phyloP scores from a whole-genome alignment of 306 rosid species.

The Cicer yamashitae region DNA sequence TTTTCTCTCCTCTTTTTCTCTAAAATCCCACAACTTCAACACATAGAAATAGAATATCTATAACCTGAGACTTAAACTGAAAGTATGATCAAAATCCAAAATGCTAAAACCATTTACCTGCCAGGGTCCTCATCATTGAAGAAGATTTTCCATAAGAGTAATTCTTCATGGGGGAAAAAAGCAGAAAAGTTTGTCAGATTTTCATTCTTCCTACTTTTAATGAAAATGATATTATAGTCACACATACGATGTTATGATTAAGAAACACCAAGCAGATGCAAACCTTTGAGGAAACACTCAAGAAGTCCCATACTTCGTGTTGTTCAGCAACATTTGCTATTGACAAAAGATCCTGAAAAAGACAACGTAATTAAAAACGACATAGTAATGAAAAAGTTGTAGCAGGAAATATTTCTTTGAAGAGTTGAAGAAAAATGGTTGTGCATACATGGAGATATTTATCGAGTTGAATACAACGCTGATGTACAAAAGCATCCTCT shows the following conservation, averaged over 20 bases:
- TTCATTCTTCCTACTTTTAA: constrained; percentile 11
- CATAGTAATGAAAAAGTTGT: constrained; percentile 5
- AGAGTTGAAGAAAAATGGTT: constrained; percentile 37
- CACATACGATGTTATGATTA: constrained; percentile 26
- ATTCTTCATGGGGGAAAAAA: constrained; percentile 55
- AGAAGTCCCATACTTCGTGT: constrained; percentile 98
- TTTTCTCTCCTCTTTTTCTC: no score
- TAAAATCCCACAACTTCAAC: neutral
- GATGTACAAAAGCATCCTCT: constrained; percentile 96
- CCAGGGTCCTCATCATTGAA: constrained; percentile 92
- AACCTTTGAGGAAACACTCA: constrained; percentile 94
- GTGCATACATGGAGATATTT: constrained; percentile 82
- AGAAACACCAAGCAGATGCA: constrained; percentile 39
- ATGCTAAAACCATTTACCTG: constrained; percentile 65
- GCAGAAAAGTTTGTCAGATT: constrained; percentile 33
- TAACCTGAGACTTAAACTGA: constrained; percentile 21
- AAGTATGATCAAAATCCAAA: constrained; percentile 39
- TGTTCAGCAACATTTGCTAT: constrained; percentile 96
- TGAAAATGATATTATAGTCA: constrained; percentile 9
- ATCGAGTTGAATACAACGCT: constrained; percentile 92
- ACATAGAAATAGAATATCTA: constrained; percentile 4
- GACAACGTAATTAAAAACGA: constrained; percentile 36
- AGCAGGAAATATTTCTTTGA: constrained; percentile 22
- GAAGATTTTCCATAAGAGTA: constrained; percentile 95
- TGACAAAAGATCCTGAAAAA: constrained; percentile 80